Conservation (phyloP, 805 yeast genomes). For the Barnettozyma salicaria region DNA sequence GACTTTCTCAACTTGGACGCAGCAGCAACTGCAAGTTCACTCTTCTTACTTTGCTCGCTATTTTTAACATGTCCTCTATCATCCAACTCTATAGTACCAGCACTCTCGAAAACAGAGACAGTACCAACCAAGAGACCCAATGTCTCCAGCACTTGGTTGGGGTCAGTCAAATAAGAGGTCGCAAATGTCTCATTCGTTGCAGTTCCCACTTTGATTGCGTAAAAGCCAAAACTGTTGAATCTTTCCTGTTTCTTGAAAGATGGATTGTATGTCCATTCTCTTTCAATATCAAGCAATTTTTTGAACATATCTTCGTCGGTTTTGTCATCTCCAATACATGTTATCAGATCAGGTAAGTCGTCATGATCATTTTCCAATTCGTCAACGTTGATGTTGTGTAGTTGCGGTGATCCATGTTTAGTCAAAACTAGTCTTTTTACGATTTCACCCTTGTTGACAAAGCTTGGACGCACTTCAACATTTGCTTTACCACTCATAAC, state of each 20-base stretch:
- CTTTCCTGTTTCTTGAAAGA: conserved; percentile 36
- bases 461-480: conserved; percentile 92
- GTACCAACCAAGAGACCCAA: conserved; percentile 75
- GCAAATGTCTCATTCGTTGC: conserved; percentile 84
- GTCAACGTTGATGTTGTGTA: conserved; percentile 20
- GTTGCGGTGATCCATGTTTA: conserved; percentile 52
- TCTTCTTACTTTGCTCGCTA: conserved; percentile 35
- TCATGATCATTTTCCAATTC: conserved; percentile 33
- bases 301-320: conserved; percentile 98
- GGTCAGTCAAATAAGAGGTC: conserved; percentile 77
- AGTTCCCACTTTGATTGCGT: conserved; percentile 89
- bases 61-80: conserved; percentile 64
- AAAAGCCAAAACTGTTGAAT: conserved; percentile 56
- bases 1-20: conserved; percentile 19
- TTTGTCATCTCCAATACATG: conserved; percentile 92
- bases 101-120: conserved; percentile 70
- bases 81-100: conserved; percentile 69
- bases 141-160: conserved; percentile 78
- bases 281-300: conserved; percentile 61
- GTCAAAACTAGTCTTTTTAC: conserved; percentile 70
- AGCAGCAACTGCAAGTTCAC: conserved; percentile 26
- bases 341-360: conserved; percentile 70
- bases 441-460: conserved; percentile 95
- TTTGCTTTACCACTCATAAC: conserved; percentile 98
- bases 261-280: conserved; percentile 39